Conservation (phyloP, 106 monocot species). For the Agapanthus africanus region DNA sequence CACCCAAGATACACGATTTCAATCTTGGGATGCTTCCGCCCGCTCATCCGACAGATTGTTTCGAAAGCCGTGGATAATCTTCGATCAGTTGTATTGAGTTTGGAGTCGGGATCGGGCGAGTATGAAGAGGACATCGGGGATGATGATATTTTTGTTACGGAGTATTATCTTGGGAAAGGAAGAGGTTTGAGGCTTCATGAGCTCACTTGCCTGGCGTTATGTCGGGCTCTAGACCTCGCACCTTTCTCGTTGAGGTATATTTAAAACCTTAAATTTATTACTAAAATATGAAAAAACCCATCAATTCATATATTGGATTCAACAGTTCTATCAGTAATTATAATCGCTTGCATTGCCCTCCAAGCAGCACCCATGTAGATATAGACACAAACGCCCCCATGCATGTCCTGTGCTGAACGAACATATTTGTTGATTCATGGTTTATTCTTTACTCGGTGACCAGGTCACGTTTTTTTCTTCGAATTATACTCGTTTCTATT, state of each 20-base stretch:
- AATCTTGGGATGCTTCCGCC: slow-evolving; percentile 81
- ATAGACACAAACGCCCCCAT: not conserved
- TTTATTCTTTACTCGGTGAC: not conserved
- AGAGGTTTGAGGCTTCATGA: slow-evolving; percentile 78
- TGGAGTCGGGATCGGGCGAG: slow-evolving; percentile 20
- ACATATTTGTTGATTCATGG: not conserved
- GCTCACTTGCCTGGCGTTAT: slow-evolving; percentile 64
- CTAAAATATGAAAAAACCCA: not conserved
- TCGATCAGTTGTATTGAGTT: not conserved
- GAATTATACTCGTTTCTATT: too few relatives aligned
- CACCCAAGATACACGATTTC: slow-evolving; percentile 85
- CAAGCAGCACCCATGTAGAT: not conserved
- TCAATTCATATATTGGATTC: not conserved
- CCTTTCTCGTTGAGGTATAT: slow-evolving; percentile 54
- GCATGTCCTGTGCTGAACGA: not conserved
- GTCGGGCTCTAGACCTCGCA: slow-evolving; percentile 66
- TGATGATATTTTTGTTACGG: slow-evolving; percentile 42
- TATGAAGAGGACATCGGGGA: slow-evolving; percentile 42
- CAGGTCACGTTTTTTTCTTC: too few relatives aligned
- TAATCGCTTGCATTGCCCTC: not conserved
- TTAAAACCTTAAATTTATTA: not conserved
- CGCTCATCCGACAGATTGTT: slow-evolving; percentile 36
- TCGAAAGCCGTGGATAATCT: slow-evolving; percentile 43
- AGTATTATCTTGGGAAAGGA: slow-evolving; percentile 57
- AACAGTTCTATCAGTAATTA: not conserved